Evolutionary conservation across 495 filamentous ascomycete genomes (phyloP), one percentile per base, ranked within the genome.

Genomic region (Penicillium psychrofluorescens): DNA sequence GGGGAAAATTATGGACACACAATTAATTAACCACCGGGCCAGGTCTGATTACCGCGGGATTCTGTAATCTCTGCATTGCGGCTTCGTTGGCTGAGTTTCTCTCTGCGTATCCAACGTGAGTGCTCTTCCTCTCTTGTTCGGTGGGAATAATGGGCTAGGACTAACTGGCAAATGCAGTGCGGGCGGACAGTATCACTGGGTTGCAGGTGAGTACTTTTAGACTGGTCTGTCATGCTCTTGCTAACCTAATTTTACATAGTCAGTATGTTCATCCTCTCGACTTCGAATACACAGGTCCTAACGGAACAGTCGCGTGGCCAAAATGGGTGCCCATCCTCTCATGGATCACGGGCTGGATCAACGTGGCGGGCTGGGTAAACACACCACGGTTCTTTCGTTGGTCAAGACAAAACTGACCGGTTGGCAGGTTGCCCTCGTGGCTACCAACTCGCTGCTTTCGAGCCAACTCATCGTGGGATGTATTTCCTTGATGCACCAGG

Each of bases 341-440:
- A 8, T 87, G 79, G 75, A 69, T 79, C n/a, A 84, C 80, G 1
- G 83, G 83, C 1, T 87, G 84, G 83, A 79, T 87, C 48, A 86
- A 84, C 54, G 75, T 81, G 2, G 76, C 77, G 11, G 84, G 81
- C 22, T 86, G 83, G 83, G 81, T 85, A 48, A 38, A 61, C 34
- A 22, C 4, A 22, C 22, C 22, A 22, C 4, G 22, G 22, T 29
- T 51, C 3, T 29, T 41, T 15, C 14, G 0, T 8, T 46, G 28
- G 16, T 27, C 22, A 22, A 22, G 4, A 22, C 22, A 22, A 22
- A 7, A 29, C 33, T 51, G 35, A 53, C 31, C 8, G 16, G 8
- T 31, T n/a, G 8, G 9, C 78, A 83, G 83, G 76, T 86, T 37
- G 66, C 69, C 2, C 55, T 74, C 7, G 67, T 71, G 0, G 68